Base-by-base conservation (phyloP, 208 protist species). In the Phytomonas sp. region DNA sequence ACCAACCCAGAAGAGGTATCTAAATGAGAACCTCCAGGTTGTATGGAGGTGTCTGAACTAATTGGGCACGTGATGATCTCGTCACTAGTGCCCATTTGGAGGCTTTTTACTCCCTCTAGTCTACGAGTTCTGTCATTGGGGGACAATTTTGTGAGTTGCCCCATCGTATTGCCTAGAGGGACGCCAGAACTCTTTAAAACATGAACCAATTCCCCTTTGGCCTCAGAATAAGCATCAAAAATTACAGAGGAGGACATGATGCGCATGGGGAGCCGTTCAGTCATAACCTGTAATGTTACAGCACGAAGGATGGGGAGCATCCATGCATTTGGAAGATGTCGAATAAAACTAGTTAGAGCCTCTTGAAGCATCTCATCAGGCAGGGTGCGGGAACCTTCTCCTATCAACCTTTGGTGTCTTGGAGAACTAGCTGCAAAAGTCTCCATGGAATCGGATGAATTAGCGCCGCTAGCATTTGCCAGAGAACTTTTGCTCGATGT, bases 281-380 rank as follows among this genome's bases (percentile, higher is more conserved):
- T 81, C 29, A 85, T 73, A 4, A 72, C 76, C 77, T 93, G 87
- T 66, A 93, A 76, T 26, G 82, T 77, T 15, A 87, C 51, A 0
- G 87, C 87, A 2, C 84, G 87, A 17, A 88, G 40, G 9, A 85
- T 60, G 11, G 74, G 68, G 32, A 67, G 65, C 23, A 73, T 69
- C 80, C 79, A 86, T 65, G 40, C 51, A 53, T 60, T 62, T n/a
- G 81, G 87, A 30, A 92, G 73, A 36, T 70, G 74, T 28, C 70
- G 72, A 43, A 86, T 62, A 36, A 88, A 79, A 26, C 29, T 33
- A 66, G 72, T 62, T 46, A 77, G 79, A 28, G 69, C 71, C 46
- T 76, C 74, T 56, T 56, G 46, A 56, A 56, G 46, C 26, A 56
- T 6, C 46, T 56, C 46, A 56, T 56, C 46, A 56, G 46, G 23